phyloP scores from a whole-genome alignment of 495 filamentous ascomycete species.

The Pyrenula aspistea region DNA sequence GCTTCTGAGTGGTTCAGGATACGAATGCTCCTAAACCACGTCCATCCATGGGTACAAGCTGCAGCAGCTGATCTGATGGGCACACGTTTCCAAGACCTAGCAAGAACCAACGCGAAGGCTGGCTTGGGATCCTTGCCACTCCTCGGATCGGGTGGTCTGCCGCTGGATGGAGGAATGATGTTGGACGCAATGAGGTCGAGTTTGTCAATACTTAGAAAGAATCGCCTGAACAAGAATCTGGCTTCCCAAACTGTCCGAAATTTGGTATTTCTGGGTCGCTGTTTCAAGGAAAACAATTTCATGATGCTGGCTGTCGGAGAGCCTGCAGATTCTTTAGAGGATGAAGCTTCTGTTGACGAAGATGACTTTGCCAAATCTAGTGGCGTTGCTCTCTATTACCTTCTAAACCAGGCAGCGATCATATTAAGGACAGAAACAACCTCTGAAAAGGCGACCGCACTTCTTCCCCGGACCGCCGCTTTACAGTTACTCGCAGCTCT shows the following conservation, averaged over 20 bases:
- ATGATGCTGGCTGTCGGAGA: constrained; percentile 21
- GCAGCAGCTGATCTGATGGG: constrained; percentile 64
- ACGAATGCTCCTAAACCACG: constrained; percentile 55
- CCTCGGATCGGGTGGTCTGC: constrained; percentile 55
- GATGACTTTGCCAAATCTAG: constrained; percentile 28
- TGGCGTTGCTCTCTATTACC: constrained; percentile 48
- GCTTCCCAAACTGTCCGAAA: constrained; percentile 65
- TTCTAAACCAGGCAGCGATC: constrained; percentile 62
- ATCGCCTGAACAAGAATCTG: constrained; percentile 52
- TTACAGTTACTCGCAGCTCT: constrained; percentile 59
- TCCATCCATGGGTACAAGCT: constrained; percentile 64
- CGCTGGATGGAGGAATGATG: constrained; percentile 52
- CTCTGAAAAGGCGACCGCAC: constrained; percentile 43
- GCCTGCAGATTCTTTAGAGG: constrained; percentile 17
- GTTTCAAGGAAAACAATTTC: constrained; percentile 51
- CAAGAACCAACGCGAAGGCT: constrained; percentile 41
- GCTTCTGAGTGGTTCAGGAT: constrained; percentile 54
- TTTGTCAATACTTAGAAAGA: constrained; percentile 52
- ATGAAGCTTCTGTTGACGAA: constrained; percentile 27
- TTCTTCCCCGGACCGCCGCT: constrained; percentile 62
- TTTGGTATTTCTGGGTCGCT: constrained; percentile 60
- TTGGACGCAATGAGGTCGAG: constrained; percentile 49
- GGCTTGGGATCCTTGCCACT: constrained; percentile 48
- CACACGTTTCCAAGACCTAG: constrained; percentile 66
- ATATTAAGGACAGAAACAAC: constrained; percentile 67